Percentiles rank a stretch among this genome's conserved stretches.
Evolutionary conservation across 2,329 filamentous ascomycete species (phyloP).

Genomic region (Albophoma yamanashiensis): DNA sequence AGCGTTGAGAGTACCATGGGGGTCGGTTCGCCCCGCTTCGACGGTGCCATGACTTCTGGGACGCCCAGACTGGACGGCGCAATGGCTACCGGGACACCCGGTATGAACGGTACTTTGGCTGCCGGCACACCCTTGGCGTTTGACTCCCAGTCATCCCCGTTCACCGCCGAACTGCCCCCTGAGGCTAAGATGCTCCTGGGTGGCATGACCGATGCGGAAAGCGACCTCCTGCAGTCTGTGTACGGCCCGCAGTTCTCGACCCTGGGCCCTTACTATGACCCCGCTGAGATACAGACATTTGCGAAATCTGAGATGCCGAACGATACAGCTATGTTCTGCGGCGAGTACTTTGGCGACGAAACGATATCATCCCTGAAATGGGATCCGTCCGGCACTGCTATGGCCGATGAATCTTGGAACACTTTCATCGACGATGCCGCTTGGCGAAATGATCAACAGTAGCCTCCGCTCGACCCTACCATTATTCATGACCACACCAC

Average conservation of each 20-base stretch:
- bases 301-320: neutral
- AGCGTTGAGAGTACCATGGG: neutral
- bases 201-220: constrained; percentile 17
- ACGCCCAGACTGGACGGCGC: neutral
- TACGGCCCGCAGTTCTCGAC: neutral
- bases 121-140: constrained; percentile 5
- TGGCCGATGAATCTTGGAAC: constrained; percentile 19
- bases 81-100: neutral
- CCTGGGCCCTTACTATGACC: neutral
- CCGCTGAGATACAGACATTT: neutral
- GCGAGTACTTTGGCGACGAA: neutral
- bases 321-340: no score
- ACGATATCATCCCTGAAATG: neutral
- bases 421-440: constrained; percentile 18
- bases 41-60: neutral
- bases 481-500: neutral
- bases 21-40: neutral
- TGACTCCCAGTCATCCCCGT: constrained; percentile 19
- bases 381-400: constrained; percentile 2
- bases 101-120: neutral
- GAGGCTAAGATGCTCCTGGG: constrained; percentile 30
- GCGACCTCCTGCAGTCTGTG: constrained; percentile 9
- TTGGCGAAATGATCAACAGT: constrained; percentile 17
- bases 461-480: neutral
- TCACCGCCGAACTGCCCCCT: constrained; percentile 29